Base-by-base conservation (phyloP, 2,329 filamentous ascomycete genomes). In the Stachybotrys chlorohalonatus region DNA sequence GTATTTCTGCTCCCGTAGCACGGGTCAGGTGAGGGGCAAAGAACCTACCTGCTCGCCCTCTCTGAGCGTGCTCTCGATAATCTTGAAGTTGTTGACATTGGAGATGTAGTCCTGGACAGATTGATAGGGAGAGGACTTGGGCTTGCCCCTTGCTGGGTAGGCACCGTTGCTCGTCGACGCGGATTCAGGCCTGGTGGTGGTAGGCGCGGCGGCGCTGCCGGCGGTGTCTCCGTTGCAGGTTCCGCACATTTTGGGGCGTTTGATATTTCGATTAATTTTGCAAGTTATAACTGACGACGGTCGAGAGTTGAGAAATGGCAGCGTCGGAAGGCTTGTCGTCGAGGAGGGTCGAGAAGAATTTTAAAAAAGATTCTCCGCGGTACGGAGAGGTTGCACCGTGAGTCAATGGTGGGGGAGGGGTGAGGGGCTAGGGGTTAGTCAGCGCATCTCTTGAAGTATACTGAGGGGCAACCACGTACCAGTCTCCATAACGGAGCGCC, bases 31-130 rank as follows among this genome's bases (percentile, higher is more conserved):
- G 49, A 16, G 30, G 49, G 49, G 49, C 30, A 30, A 32, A 11
- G 30, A 11, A 16, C 49, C 17, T 50, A 50, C 24, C 24, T 57
- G 63, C 53, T 65, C 63, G n/a, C 63, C 63, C 51, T 65, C 63
- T 52, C 63, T 52, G 9, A 65, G 55, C 15, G 63, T 64, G 15
- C 52, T 56, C 48, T 64, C 62, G 46, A 64, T 64, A 48, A 64
- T 60, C 51, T 53, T 56, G 47, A 63, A 63, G 32, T 53, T 58
- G 42, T 53, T 54, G 30, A 54, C 47, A 50, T 63, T 63, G 46
- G 58, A 60, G 45, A 63, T 52, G 39, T 56, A 59, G 55, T 63
- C 61, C 47, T 55, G 48, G 31, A 61, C 55, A 11, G 51, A 30
- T 36, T 57, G 49, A 46, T 55, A 54, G 13, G 53, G 53, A 8